phyloP scores from a whole-genome alignment of 2,329 filamentous ascomycete genomes.

The Pezicula carpinea region DNA sequence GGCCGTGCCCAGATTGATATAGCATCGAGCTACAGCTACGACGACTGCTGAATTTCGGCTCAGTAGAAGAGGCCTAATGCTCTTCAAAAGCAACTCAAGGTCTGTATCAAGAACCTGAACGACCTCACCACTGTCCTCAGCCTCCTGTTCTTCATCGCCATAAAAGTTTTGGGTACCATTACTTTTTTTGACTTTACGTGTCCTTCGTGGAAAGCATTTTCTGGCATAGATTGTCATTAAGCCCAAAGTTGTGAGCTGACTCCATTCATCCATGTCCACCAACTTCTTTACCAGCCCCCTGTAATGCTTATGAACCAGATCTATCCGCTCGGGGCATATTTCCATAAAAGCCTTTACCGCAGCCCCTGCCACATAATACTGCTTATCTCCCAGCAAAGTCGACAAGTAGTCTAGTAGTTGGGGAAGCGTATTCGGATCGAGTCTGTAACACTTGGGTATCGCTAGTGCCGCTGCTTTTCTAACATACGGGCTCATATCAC shows the following conservation, averaged over 20 bases:
- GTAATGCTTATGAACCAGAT: conserved; percentile 89
- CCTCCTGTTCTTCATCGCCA: conserved; percentile 55
- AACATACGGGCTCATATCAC: conserved; percentile 92
- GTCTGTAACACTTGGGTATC: conserved; percentile 90
- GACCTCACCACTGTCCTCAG: conserved; percentile 41
- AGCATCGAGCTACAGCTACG: conserved; percentile 79
- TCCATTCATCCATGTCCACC: conserved; percentile 99
- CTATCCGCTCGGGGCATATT: conserved; percentile 80
- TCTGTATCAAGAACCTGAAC: conserved; percentile 70
- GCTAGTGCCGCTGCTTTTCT: conserved; percentile 88
- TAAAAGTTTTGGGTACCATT: conserved; percentile 70
- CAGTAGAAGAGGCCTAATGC: conserved; percentile 78
- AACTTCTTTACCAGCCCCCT: conserved; percentile 79
- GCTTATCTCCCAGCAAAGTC: conserved; percentile 77
- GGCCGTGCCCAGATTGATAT: conserved; percentile 75
- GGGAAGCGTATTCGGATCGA: conserved; percentile 81
- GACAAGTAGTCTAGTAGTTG: conserved; percentile 80
- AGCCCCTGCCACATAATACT: conserved; percentile 94
- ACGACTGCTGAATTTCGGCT: conserved; percentile 93
- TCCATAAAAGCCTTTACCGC: conserved; percentile 87
- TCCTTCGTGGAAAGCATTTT: conserved; percentile 76
- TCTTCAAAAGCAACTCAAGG: conserved; percentile 72
- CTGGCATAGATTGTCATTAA: conserved; percentile 82
- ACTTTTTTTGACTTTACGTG: conserved; percentile 48
- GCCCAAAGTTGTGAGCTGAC: conserved; percentile 76